Percentiles rank a stretch among this genome's conserved stretches.
Conservation (phyloP, 192 early-diverging fungal species). For the Kickxella alabastrina region DNA sequence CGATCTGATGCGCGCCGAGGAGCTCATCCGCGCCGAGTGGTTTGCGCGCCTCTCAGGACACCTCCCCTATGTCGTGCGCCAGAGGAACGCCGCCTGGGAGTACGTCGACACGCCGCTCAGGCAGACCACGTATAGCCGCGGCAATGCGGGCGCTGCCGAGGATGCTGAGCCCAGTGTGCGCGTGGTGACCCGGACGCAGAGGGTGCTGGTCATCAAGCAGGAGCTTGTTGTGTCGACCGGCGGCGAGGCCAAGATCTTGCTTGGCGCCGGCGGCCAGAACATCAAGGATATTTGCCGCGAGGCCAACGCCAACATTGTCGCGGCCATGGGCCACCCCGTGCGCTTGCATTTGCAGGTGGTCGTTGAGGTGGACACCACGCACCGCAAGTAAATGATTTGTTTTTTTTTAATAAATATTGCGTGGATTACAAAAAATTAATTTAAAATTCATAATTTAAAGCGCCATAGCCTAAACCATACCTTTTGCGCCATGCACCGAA, state of each 20-base stretch:
- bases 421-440: no score
- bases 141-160: not conserved
- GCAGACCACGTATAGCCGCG: not conserved
- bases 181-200: not conserved
- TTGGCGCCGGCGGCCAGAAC: conserved; percentile 19
- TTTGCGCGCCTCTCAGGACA: conserved; percentile 29
- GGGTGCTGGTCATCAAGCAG: conserved; percentile 26
- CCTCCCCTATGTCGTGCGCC: conserved; percentile 33
- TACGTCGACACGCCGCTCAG: not conserved
- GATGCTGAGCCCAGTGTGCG: not conserved
- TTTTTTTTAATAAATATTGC: no score
- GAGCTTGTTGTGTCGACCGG: conserved; percentile 34
- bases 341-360: conserved; percentile 44
- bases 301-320: conserved; percentile 21
- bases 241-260: conserved; percentile 41
- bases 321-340: conserved; percentile 27
- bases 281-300: conserved; percentile 21
- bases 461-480: not conserved
- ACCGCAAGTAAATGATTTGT: conserved; percentile 20
- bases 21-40: conserved; percentile 47
- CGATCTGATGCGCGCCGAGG: conserved; percentile 39
- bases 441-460: not conserved
- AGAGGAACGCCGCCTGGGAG: conserved; percentile 43
- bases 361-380: conserved; percentile 29
- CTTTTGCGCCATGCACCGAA: no score